phyloP scores from a whole-genome alignment of 495 filamentous ascomycete species.

The Penicillium canescens region DNA sequence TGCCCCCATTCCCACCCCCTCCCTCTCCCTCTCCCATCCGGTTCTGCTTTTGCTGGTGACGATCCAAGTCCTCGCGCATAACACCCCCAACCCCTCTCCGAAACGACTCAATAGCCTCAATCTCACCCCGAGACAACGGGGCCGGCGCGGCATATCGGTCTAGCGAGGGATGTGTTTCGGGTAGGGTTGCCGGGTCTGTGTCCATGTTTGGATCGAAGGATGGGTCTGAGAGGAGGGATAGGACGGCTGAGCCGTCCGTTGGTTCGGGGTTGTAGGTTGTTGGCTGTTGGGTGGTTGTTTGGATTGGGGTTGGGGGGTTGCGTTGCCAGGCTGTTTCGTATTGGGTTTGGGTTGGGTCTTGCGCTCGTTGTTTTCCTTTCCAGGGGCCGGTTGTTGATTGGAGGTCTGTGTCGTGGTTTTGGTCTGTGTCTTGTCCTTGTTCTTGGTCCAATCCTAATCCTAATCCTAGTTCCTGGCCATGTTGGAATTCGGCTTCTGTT shows the following conservation, averaged over 20 bases:
- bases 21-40: background rate
- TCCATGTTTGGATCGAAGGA: constrained; percentile 52
- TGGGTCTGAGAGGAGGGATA: constrained; percentile 52
- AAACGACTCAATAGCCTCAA: constrained; percentile 40
- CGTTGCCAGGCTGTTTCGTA: constrained; percentile 23
- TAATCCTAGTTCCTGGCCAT: background rate
- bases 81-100: constrained; percentile 14
- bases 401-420: background rate
- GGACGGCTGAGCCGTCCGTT: constrained; percentile 44
- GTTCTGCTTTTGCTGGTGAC: background rate
- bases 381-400: constrained; percentile 22
- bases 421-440: background rate
- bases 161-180: constrained; percentile 27
- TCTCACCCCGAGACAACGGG: constrained; percentile 28
- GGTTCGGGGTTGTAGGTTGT: background rate
- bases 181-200: constrained; percentile 18
- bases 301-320: background rate
- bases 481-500: constrained; percentile 35
- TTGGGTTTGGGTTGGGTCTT: constrained; percentile 15
- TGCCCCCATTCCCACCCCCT: background rate
- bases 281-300: background rate
- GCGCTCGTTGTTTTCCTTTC: constrained; percentile 28
- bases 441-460: background rate
- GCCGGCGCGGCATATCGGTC: constrained; percentile 21
- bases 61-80: background rate